Conservation (phyloP, 257 asterid genomes). For the Solanum megistacrolobum region DNA sequence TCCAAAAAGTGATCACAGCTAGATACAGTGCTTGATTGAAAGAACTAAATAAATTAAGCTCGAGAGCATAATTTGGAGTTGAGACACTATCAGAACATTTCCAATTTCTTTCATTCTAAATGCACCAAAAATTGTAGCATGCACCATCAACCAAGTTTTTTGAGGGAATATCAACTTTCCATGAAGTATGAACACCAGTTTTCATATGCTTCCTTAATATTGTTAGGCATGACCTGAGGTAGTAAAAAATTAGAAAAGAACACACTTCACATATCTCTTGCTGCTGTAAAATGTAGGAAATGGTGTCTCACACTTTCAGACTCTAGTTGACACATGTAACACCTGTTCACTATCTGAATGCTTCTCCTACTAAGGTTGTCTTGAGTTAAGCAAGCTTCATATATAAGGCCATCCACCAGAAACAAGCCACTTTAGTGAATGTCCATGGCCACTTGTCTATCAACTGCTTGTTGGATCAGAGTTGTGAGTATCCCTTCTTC, state of each 20-base stretch:
- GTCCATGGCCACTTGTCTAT: neutral
- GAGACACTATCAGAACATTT: neutral
- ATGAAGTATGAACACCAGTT: neutral
- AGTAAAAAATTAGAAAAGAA: neutral
- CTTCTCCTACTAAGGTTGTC: neutral
- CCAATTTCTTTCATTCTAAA: neutral
- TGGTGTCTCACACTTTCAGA: neutral
- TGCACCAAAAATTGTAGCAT: neutral
- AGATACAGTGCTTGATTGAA: neutral
- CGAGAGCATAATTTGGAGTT: neutral
- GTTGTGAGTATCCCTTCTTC: neutral
- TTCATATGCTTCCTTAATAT: neutral
- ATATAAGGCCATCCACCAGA: neutral
- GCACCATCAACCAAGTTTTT: neutral
- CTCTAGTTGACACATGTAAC: neutral
- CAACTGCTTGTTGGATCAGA: neutral
- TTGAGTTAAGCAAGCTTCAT: neutral
- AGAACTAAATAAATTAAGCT: neutral
- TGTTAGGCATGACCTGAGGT: neutral
- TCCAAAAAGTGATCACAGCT: neutral
- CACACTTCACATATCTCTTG: neutral
- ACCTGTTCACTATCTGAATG: neutral
- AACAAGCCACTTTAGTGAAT: neutral
- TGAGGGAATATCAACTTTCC: neutral
- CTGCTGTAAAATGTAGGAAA: neutral